A percentile compares a stretch with the other conserved stretches of the same genome.
phyloP scores from a whole-genome alignment of 2,329 filamentous ascomycete genomes.

The Arthrobotrys iridis region DNA sequence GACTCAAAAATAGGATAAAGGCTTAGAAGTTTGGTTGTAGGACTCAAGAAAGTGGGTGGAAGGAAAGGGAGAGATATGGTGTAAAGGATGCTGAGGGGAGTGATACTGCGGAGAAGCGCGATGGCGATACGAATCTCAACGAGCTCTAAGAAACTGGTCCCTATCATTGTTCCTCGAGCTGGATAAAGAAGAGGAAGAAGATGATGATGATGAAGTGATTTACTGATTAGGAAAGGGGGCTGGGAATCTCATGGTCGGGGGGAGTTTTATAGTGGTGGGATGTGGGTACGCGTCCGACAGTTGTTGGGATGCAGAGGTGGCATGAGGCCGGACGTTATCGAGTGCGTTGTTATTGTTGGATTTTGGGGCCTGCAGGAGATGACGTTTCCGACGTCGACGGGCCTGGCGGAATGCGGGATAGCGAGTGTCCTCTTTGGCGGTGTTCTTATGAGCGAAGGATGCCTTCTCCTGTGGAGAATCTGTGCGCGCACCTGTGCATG shows the following conservation, averaged over 20 bases:
- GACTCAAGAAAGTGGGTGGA: constrained; percentile 58
- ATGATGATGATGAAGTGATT: background rate
- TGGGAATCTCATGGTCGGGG: constrained; percentile 12
- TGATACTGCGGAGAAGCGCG: constrained; percentile 65
- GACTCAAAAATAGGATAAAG: constrained; percentile 66
- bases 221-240: background rate
- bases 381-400: constrained; percentile 5
- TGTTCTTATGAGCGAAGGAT: background rate
- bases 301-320: constrained; percentile 16
- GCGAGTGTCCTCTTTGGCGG: background rate
- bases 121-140: constrained; percentile 66
- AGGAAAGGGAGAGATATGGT: constrained; percentile 60
- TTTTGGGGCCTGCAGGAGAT: background rate
- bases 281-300: constrained; percentile 11
- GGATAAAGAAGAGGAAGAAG: background rate
- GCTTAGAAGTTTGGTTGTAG: constrained; percentile 61
- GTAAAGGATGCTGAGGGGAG: constrained; percentile 66
- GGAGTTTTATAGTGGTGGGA: background rate
- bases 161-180: constrained; percentile 40
- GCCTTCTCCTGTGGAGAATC: too few relatives aligned
- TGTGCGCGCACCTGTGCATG: too few relatives aligned
- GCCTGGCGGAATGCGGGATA: constrained; percentile 3
- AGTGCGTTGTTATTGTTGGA: constrained; percentile 35
- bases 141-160: constrained; percentile 55
- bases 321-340: background rate